Conservation (phyloP, 148 eudicot genomes). For the Drosera capensis region DNA sequence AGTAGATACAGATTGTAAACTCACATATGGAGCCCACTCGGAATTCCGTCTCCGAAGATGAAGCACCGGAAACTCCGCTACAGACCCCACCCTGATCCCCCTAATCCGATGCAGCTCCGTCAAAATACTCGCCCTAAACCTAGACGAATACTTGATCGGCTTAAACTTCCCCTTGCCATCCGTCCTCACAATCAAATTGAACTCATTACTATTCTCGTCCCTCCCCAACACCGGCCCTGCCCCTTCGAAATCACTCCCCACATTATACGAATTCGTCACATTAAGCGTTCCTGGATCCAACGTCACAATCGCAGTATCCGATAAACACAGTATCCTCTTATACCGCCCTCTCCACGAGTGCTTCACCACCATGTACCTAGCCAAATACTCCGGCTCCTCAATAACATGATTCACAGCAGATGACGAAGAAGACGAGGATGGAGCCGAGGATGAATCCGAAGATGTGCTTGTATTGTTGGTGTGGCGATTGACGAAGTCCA, state of each 20-base stretch:
- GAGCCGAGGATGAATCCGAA: background rate
- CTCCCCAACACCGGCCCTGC: constrained; percentile 67
- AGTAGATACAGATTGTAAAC: no score
- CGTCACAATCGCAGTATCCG: constrained; percentile 39
- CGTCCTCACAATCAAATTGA: constrained; percentile 71
- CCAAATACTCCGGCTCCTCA: constrained; percentile 88
- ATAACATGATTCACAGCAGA: constrained; percentile 15
- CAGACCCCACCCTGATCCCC: constrained; percentile 38
- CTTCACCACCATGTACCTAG: constrained; percentile 63
- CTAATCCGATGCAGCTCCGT: constrained; percentile 75
- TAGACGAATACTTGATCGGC: constrained; percentile 64
- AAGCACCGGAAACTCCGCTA: constrained; percentile 74
- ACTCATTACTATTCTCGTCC: constrained; percentile 75
- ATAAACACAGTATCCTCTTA: constrained; percentile 77
- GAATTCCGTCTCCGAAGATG: constrained; percentile 73
- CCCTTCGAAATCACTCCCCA: constrained; percentile 52
- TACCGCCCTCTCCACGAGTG: constrained; percentile 98
- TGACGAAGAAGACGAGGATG: constrained; percentile 9
- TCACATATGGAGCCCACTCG: constrained; percentile 86
- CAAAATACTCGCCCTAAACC: constrained; percentile 73
- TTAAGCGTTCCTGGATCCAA: constrained; percentile 63
- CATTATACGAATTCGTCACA: constrained; percentile 82
- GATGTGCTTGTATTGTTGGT: no score
- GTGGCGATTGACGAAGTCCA: constrained; percentile 81
- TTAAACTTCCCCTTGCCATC: constrained; percentile 87